Evolutionary conservation across 768 basidiomycete genomes (phyloP).

Genomic region (Boletus pseudo-olivaceus): DNA sequence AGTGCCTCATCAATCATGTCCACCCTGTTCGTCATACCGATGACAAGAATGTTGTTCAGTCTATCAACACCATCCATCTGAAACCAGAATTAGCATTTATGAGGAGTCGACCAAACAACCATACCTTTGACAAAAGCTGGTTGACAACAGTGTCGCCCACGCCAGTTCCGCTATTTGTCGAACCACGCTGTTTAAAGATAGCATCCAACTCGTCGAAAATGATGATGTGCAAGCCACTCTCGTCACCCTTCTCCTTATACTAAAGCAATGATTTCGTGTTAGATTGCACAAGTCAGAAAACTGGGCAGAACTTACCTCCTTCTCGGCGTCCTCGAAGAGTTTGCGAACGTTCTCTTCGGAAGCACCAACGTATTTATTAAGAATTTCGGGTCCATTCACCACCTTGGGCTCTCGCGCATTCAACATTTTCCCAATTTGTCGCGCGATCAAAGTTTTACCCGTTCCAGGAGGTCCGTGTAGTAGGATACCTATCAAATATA

Average conservation of each 20-base stretch:
- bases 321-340: slow-evolving; percentile 96
- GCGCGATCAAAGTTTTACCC: slow-evolving; percentile 95
- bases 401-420: slow-evolving; percentile 98
- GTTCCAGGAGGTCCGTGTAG: slow-evolving; percentile 97
- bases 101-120: not conserved
- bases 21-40: slow-evolving; percentile 97
- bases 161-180: slow-evolving; percentile 85
- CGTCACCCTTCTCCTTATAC: slow-evolving; percentile 98
- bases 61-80: slow-evolving; percentile 99
- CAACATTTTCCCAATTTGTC: slow-evolving; percentile 99
- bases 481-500: slow-evolving; percentile 64
- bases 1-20: slow-evolving; percentile 99
- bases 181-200: slow-evolving; percentile 97
- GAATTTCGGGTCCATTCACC: slow-evolving; percentile 96
- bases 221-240: slow-evolving; percentile 97
- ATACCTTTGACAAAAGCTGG: slow-evolving; percentile 92
- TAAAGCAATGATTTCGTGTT: slow-evolving; percentile 28
- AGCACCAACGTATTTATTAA: slow-evolving; percentile 96
- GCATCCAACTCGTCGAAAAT: slow-evolving; percentile 99
- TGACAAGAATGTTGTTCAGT: slow-evolving; percentile 97
- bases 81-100: slow-evolving; percentile 6
- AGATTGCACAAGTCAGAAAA: not conserved
- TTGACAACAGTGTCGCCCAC: slow-evolving; percentile 99
- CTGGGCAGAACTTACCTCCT: slow-evolving; percentile 60
- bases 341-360: slow-evolving; percentile 98